Conservation (phyloP, 495 filamentous ascomycete species). For the Aspergillus cavernicola region DNA sequence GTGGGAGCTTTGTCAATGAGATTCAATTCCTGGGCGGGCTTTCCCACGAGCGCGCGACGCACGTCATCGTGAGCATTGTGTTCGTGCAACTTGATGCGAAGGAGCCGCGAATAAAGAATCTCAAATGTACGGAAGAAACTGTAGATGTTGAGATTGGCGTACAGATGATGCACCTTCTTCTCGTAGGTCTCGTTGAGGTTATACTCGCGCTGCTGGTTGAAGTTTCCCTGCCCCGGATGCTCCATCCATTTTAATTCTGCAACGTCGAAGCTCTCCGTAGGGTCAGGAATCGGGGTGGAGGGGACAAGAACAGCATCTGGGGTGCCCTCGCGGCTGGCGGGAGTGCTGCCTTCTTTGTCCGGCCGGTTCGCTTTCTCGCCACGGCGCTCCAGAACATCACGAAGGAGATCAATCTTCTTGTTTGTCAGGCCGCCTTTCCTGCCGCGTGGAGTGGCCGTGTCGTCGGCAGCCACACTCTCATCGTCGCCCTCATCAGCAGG, state of each 20-base stretch:
- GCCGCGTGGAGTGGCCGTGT: slow-evolving; percentile 49
- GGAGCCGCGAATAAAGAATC: slow-evolving; percentile 77
- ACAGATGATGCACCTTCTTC: slow-evolving; percentile 77
- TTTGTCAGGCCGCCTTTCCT: slow-evolving; percentile 62
- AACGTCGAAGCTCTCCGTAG: slow-evolving; percentile 45
- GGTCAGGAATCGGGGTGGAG: slow-evolving; percentile 44
- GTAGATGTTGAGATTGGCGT: slow-evolving; percentile 82
- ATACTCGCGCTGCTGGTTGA: slow-evolving; percentile 55
- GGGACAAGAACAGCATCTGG: slow-evolving; percentile 69
- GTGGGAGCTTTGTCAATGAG: slow-evolving; percentile 72
- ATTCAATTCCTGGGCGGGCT: slow-evolving; percentile 75
- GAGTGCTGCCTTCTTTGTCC: slow-evolving; percentile 71
- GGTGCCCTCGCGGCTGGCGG: slow-evolving; percentile 78
- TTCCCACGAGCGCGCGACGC: slow-evolving; percentile 57
- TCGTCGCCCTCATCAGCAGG: slow-evolving; percentile 72
- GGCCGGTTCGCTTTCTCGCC: slow-evolving; percentile 57
- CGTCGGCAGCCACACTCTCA: slow-evolving; percentile 46
- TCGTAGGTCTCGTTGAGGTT: slow-evolving; percentile 76
- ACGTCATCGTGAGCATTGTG: slow-evolving; percentile 69
- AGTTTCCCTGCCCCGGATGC: slow-evolving; percentile 51
- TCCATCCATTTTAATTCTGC: slow-evolving; percentile 56
- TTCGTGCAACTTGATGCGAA: slow-evolving; percentile 74
- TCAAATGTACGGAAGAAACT: slow-evolving; percentile 93
- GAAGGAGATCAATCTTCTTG: slow-evolving; percentile 77
- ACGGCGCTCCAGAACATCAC: slow-evolving; percentile 77